A percentile compares a stretch with the other conserved stretches of the same genome.
Conservation (phyloP, 257 asterid species). For the Thymus mandschuricus region DNA sequence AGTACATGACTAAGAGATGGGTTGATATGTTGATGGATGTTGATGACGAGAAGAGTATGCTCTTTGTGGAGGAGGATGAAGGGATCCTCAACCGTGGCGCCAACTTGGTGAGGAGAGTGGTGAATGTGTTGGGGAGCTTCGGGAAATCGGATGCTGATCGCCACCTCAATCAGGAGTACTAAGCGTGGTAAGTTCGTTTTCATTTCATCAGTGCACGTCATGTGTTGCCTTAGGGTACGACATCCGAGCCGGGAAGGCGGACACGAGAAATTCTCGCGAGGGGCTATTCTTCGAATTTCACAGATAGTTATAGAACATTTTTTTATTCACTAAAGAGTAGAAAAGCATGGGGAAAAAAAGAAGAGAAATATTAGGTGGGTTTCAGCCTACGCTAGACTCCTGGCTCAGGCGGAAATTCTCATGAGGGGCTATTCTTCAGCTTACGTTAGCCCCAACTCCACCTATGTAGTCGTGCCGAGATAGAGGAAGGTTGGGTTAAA, state of each 20-base stretch:
- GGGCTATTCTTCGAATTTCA: too few relatives aligned
- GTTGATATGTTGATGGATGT: slow-evolving; percentile 57
- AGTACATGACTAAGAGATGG: slow-evolving; percentile 67
- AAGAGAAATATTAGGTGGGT: too few relatives aligned
- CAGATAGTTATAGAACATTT: too few relatives aligned
- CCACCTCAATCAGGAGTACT: slow-evolving; percentile 52
- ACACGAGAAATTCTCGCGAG: too few relatives aligned
- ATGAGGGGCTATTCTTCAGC: too few relatives aligned
- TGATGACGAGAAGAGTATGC: slow-evolving; percentile 47
- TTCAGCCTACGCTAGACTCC: too few relatives aligned
- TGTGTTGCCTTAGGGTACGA: neutral
- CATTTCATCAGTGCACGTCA: neutral
- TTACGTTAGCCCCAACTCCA: too few relatives aligned
- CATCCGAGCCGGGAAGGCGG: too few relatives aligned
- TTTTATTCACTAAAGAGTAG: too few relatives aligned
- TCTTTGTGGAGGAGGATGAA: slow-evolving; percentile 35
- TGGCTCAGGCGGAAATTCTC: too few relatives aligned
- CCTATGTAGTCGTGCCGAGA: too few relatives aligned
- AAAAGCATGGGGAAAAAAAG: too few relatives aligned
- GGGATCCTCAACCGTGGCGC: slow-evolving; percentile 57
- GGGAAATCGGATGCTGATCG: slow-evolving; percentile 50
- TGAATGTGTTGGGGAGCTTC: slow-evolving; percentile 49
- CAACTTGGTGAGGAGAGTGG: slow-evolving; percentile 60
- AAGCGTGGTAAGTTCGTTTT: neutral
- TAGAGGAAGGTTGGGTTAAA: neutral